These are phyloP conservation scores for Monilinia polystroma DNA, from an alignment of 2,329 filamentous ascomycete genomes.

Conservation along the genomic window DNA sequence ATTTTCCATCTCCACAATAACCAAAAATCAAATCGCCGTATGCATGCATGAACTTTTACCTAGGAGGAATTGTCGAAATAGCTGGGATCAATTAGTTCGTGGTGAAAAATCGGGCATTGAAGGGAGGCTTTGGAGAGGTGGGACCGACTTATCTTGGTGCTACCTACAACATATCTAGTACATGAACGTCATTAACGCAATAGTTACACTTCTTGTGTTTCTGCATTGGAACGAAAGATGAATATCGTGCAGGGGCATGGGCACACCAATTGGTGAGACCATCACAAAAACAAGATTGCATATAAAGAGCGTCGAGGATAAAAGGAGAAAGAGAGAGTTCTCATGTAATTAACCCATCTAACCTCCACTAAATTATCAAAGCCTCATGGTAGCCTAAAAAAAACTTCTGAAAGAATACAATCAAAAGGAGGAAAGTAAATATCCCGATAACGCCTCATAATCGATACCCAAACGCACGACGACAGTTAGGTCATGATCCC, in stretches of 20 bases:
- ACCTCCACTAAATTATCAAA: not conserved
- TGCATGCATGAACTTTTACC: too few relatives aligned
- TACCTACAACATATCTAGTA: not conserved
- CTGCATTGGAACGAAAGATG: not conserved
- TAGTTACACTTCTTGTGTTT: not conserved
- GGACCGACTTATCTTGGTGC: not conserved
- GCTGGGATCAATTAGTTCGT: not conserved
- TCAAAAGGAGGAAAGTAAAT: slow-evolving; percentile 38
- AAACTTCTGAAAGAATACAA: not conserved
- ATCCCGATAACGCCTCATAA: slow-evolving; percentile 4
- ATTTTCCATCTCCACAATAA: too few relatives aligned
- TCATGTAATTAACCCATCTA: slow-evolving; percentile 4
- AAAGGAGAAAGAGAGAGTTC: slow-evolving; percentile 4
- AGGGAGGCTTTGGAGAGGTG: not conserved
- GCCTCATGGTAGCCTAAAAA: not conserved
- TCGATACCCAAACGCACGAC: slow-evolving; percentile 12
- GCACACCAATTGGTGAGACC: not conserved
- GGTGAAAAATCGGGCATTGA: not conserved
- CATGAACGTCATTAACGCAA: too few relatives aligned
- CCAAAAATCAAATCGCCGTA: too few relatives aligned
- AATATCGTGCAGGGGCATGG: not conserved
- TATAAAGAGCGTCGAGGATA: not conserved
- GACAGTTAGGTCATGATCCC: slow-evolving; percentile 5
- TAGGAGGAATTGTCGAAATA: too few relatives aligned
- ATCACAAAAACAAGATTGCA: not conserved